A percentile compares a stretch with the other conserved stretches of the same genome.
phyloP scores from a whole-genome alignment of 2,329 filamentous ascomycete genomes.

The Hysterium pulicare region DNA sequence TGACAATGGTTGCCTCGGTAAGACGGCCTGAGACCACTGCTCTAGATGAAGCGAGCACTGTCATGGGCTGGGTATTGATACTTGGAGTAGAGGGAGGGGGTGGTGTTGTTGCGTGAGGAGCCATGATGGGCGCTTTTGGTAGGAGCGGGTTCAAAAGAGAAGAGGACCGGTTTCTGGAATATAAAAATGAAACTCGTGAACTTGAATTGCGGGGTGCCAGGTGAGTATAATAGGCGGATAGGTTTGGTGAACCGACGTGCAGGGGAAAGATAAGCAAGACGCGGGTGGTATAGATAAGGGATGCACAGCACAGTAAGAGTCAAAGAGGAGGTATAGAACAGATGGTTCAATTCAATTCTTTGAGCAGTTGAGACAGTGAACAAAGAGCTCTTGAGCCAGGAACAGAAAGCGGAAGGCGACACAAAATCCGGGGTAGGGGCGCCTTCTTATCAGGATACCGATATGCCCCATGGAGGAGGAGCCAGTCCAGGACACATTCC shows the following conservation, averaged over 20 bases:
- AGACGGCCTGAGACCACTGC: slow-evolving; percentile 74
- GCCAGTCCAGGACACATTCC: neutral
- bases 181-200: slow-evolving; percentile 6
- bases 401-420: slow-evolving; percentile 9
- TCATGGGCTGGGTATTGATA: slow-evolving; percentile 48
- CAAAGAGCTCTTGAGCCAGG: slow-evolving; percentile 8
- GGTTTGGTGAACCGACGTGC: no score
- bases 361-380: slow-evolving; percentile 2
- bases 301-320: no score
- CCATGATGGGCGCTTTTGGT: slow-evolving; percentile 21
- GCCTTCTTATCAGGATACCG: slow-evolving; percentile 29
- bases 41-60: slow-evolving; percentile 78
- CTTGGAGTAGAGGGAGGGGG: slow-evolving; percentile 25
- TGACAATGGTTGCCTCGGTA: slow-evolving; percentile 76
- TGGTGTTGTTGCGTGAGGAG: slow-evolving; percentile 36
- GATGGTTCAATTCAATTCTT: slow-evolving; percentile 5
- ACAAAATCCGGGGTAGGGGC: slow-evolving; percentile 33
- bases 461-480: slow-evolving; percentile 9
- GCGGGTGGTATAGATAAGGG: slow-evolving; percentile 18
- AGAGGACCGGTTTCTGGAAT: neutral
- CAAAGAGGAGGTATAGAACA: slow-evolving; percentile 10
- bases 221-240: no score
- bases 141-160: neutral
- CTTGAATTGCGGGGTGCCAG: slow-evolving; percentile 6
- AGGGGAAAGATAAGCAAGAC: slow-evolving; percentile 32